Evolutionary conservation across 1,284 basidiomycete species (phyloP).

Genomic region (Ceratobasidium theobromae): DNA sequence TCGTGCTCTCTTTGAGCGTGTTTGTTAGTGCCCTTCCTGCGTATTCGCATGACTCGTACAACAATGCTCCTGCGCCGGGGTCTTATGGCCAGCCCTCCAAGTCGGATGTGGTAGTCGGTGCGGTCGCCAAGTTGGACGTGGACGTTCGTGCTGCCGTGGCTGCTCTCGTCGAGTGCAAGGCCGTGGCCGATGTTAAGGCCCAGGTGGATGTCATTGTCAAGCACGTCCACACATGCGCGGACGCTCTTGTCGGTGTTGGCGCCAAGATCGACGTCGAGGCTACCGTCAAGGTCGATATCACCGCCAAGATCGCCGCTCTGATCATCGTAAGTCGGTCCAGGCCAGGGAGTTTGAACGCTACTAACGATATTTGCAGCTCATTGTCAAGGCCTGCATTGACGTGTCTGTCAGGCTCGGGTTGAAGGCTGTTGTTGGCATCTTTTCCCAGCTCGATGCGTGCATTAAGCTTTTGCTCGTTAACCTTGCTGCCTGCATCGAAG

Average conservation of each 20-base stretch:
- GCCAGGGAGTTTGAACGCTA: neutral
- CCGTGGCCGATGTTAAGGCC: neutral
- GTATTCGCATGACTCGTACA: neutral
- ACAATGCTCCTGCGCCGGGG: neutral
- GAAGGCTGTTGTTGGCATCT: neutral
- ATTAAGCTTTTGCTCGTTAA: neutral
- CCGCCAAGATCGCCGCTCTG: neutral
- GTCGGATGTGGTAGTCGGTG: neutral
- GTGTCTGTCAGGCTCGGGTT: neutral
- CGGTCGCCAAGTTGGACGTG: neutral
- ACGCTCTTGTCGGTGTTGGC: neutral
- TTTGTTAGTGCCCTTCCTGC: neutral
- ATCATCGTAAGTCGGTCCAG: neutral
- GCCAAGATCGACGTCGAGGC: neutral
- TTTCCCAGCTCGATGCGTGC: neutral
- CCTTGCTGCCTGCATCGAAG: neutral
- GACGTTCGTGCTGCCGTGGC: neutral
- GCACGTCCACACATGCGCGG: neutral
- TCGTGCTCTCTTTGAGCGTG: conserved; percentile 11
- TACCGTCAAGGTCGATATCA: neutral
- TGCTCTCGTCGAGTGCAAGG: neutral
- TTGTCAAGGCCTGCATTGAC: neutral
- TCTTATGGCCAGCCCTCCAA: neutral
- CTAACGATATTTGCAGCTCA: neutral
- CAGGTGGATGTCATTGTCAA: neutral